phyloP scores from a whole-genome alignment of 1,284 basidiomycete species.

The Anthracocystis setariae region DNA sequence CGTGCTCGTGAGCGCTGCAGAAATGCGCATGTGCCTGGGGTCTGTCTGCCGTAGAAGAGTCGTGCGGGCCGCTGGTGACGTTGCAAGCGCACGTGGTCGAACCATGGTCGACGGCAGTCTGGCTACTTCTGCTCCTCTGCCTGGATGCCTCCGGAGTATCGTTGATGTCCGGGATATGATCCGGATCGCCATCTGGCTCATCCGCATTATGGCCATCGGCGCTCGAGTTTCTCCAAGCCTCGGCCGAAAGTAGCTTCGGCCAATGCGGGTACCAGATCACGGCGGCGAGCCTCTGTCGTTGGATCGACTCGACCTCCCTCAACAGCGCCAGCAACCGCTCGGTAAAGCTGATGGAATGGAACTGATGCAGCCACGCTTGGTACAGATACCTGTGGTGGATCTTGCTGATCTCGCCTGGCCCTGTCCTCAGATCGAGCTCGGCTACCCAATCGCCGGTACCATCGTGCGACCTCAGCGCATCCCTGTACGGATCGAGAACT shows the following conservation, averaged over 20 bases:
- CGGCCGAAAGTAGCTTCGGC: slow-evolving; percentile 69
- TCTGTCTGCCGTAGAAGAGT: background rate
- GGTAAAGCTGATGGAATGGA: slow-evolving; percentile 62
- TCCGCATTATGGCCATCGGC: slow-evolving; percentile 27
- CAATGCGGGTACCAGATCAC: slow-evolving; percentile 77
- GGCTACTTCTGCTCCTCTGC: slow-evolving; percentile 30
- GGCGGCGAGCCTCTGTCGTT: slow-evolving; percentile 72
- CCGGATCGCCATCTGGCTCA: slow-evolving; percentile 42
- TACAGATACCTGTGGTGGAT: slow-evolving; percentile 69
- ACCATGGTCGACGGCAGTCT: slow-evolving; percentile 9
- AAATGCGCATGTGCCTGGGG: slow-evolving; percentile 22
- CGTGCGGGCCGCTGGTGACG: slow-evolving; percentile 2
- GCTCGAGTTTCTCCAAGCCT: slow-evolving; percentile 69
- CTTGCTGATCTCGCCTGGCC: slow-evolving; percentile 33
- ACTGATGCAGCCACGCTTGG: slow-evolving; percentile 80
- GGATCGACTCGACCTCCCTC: slow-evolving; percentile 74
- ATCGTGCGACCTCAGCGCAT: slow-evolving; percentile 21
- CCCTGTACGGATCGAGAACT: slow-evolving; percentile 74
- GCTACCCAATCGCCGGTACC: slow-evolving; percentile 9
- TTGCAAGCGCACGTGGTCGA: background rate
- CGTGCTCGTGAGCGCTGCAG: slow-evolving; percentile 3
- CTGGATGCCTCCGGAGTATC: slow-evolving; percentile 27
- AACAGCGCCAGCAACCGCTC: slow-evolving; percentile 69
- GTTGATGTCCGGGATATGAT: slow-evolving; percentile 41
- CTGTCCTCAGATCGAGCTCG: slow-evolving; percentile 38